A percentile compares a stretch with the other conserved stretches of the same genome.
These are phyloP conservation scores for Emericellopsis atlantica DNA, from an alignment of 2,329 filamentous ascomycete species.

Conservation along the genomic window DNA sequence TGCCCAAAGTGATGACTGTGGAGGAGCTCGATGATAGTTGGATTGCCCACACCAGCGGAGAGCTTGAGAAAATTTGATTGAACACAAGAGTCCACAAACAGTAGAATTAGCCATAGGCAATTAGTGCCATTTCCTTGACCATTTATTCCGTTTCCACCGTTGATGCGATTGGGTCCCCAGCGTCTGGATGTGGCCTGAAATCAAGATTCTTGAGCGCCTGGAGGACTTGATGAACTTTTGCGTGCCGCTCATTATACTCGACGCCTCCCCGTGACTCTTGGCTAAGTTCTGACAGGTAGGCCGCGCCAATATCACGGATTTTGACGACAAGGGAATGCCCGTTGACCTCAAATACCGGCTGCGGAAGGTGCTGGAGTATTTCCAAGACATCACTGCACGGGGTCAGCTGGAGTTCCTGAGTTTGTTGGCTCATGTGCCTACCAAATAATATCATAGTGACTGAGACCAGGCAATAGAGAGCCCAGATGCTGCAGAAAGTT, in stretches of 20 bases:
- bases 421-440: neutral
- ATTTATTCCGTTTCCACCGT: neutral
- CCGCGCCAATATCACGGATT: slow-evolving; percentile 20
- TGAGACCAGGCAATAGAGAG: slow-evolving; percentile 3
- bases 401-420: neutral
- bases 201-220: neutral
- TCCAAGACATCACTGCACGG: slow-evolving; percentile 19
- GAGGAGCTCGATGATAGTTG: neutral
- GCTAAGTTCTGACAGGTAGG: slow-evolving; percentile 17
- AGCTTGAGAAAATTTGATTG: neutral
- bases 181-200: neutral
- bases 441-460: slow-evolving; percentile 1
- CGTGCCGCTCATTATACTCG: neutral
- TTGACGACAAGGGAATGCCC: slow-evolving; percentile 20
- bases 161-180: neutral
- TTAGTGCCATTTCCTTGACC: neutral
- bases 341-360: slow-evolving; percentile 18
- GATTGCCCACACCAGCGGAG: neutral
- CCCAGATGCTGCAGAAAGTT: slow-evolving; percentile 20
- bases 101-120: neutral
- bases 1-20: neutral
- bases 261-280: neutral
- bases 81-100: neutral
- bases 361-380: slow-evolving; percentile 19
- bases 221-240: neutral